A percentile compares a stretch with the other conserved stretches of the same genome.
Evolutionary conservation across 768 basidiomycete genomes (phyloP).

Genomic region (Lyophyllum decastes): DNA sequence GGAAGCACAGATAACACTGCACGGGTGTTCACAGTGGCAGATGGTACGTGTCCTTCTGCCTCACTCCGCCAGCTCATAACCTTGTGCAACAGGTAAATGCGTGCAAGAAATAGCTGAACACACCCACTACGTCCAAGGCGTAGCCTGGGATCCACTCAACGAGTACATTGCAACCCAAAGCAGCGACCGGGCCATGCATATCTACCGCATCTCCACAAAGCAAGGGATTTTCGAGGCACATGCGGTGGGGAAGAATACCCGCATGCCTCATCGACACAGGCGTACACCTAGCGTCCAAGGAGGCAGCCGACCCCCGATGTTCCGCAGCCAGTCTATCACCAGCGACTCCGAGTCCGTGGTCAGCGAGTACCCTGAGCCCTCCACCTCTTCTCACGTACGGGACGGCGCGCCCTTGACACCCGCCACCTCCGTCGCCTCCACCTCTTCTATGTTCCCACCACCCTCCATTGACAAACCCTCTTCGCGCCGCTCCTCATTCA

Average conservation of each 20-base stretch:
- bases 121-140: conserved; percentile 96
- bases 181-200: conserved; percentile 94
- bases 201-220: conserved; percentile 81
- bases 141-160: conserved; percentile 97
- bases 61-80: conserved; percentile 3
- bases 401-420: conserved; percentile 56
- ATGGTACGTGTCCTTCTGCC: conserved; percentile 50
- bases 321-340: conserved; percentile 68
- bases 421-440: conserved; percentile 67
- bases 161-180: conserved; percentile 98
- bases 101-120: conserved; percentile 92
- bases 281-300: conserved; percentile 67
- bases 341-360: conserved; percentile 70
- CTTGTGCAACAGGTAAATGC: conserved; percentile 63
- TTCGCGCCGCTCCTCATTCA: conserved; percentile 71
- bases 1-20: conserved; percentile 97
- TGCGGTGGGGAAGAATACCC: conserved; percentile 85
- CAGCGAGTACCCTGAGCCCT: conserved; percentile 51
- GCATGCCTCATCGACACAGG: conserved; percentile 69
- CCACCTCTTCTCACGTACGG: conserved; percentile 27
- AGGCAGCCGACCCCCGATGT: conserved; percentile 54
- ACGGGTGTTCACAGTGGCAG: conserved; percentile 72
- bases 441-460: conserved; percentile 71
- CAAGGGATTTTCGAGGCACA: conserved; percentile 87
- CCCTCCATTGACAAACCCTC: conserved; percentile 61